Base-by-base conservation (phyloP, 2,329 filamentous ascomycete species). In the Immersiporthe knoxdaviesiana region DNA sequence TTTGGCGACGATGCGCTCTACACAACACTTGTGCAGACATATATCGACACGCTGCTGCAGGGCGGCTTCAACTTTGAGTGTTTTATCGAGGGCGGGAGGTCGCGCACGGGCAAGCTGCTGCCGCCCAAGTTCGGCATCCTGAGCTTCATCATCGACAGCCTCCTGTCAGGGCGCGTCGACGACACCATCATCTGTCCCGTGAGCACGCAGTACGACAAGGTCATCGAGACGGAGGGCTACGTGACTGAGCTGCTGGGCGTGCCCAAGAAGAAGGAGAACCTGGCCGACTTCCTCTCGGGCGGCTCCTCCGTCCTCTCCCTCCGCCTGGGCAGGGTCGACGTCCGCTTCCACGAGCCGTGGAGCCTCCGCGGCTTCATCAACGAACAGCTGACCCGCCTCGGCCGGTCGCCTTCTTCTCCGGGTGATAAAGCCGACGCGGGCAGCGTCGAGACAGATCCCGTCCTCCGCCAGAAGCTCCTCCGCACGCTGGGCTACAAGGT, bases 181-280 rank as follows among this genome's bases (percentile, higher is more conserved):
- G 96, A 99, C 79, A 91, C 93, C 41, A 92, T 97, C 56, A 93
- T 99, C 65, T 97, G 95, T 74, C 96, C 96, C 0, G 96, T 99
- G 60, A 97, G 92, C 78, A 97, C 94, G 0, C 96, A 99, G 78
- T 99, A 99, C 77, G 96, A 99, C 84, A 99, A 98, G 77, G 96
- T 99, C 68, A 97, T 99, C 70, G 96, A 99, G 79, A 97, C 97
- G 0, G 94, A 97, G 79, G 96, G 94, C 6, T 99, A 99, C 76
- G 95, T 98, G 59, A 96, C 90, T 44, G 96, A 99, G 79, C 87
- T 99, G 2, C 86, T 99, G 0, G 96, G 96, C 3, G 91, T 97
- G 71, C 96, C 96, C 0, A 99, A 99, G 80, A 93, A 93, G 76
- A 97, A 97, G 77, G 96, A 99, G 77, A 97, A 97, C 72, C 82